Conservation (phyloP, 2,329 filamentous ascomycete genomes). For the Mollisiaceae sp. region DNA sequence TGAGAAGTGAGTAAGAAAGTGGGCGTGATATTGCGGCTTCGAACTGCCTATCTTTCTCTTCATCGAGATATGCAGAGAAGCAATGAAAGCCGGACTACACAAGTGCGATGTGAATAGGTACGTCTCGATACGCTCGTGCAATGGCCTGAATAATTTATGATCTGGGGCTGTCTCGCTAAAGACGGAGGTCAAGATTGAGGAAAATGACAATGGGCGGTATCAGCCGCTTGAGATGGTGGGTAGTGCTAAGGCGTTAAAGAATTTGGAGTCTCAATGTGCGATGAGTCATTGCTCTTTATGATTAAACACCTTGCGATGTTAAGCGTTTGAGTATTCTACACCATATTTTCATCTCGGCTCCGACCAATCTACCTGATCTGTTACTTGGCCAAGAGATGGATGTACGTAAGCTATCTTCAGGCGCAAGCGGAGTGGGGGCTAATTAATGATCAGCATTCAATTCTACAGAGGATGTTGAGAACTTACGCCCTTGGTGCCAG, state of each 20-base stretch:
- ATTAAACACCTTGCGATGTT: not conserved
- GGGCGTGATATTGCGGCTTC: not conserved
- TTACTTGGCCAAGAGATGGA: slow-evolving; percentile 70
- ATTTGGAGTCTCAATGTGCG: not conserved
- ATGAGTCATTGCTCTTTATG: not conserved
- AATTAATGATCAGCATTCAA: slow-evolving; percentile 30
- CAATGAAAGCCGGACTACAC: not conserved
- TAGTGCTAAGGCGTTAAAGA: not conserved
- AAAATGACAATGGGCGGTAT: not conserved
- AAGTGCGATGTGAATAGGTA: not conserved
- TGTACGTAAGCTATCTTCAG: slow-evolving; percentile 83
- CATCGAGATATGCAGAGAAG: too few relatives aligned
- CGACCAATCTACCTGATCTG: slow-evolving; percentile 96
- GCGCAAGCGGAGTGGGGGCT: slow-evolving; percentile 82
- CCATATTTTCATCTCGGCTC: slow-evolving; percentile 60
- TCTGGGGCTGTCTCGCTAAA: not conserved
- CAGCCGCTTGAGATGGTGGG: not conserved
- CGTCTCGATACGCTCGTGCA: not conserved
- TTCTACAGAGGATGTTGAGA: not conserved
- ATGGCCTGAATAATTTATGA: not conserved
- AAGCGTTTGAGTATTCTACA: not conserved
- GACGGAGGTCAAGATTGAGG: not conserved
- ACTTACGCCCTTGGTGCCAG: slow-evolving; percentile 87
- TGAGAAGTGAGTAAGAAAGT: not conserved
- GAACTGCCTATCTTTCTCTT: not conserved